Base-by-base conservation (phyloP, 2,329 filamentous ascomycete species). In the Colletotrichum sidae region DNA sequence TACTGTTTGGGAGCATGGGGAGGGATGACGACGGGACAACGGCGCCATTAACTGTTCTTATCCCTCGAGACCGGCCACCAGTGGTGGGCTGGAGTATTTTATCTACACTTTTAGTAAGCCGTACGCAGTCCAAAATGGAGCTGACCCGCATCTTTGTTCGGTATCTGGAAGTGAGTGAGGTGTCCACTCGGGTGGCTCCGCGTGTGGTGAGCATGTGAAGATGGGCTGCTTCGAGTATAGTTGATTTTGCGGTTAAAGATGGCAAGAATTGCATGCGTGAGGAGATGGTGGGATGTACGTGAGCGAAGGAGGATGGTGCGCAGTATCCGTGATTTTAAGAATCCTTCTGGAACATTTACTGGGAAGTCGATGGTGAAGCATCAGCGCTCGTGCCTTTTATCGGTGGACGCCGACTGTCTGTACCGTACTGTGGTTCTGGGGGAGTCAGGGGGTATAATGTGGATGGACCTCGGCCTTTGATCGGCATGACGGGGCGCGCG, bases 391-490 rank as follows among this genome's bases (percentile, higher is more conserved):
- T 25, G 25, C 4, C 25, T 25, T 5, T 25, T 4, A 25, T 25
- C 25, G 25, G 25, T 25, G 4, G 25, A 25, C 25, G 25, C 25
- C 25, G 25, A 25, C 25, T 25, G 3, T 25, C 4, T 25, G 25
- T 25, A 25, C 25, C 25, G 25, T 25, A 5, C 25, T 25, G 25
- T 25, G 25, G 25, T 25, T 25, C 25, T 25, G 25, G 25, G 25
- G 25, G 25, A 25, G 25, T 25, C 25, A 25, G 25, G 25, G 25
- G 25, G 25, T 1, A 25, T 25, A 25, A 1, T 25, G 25, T 25
- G 25, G 25, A 25, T 25, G 4, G 25, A 58, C 60, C 55, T 63
- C 60, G 55, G 60, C 55, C 49, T 63, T 63, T 44, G 54, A 57
- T 51, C 60, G 60, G 55, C 60, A 63, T 59, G 9, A 42, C 47